Base-by-base conservation (phyloP, 257 asterid genomes). In the Prunella vulgaris region DNA sequence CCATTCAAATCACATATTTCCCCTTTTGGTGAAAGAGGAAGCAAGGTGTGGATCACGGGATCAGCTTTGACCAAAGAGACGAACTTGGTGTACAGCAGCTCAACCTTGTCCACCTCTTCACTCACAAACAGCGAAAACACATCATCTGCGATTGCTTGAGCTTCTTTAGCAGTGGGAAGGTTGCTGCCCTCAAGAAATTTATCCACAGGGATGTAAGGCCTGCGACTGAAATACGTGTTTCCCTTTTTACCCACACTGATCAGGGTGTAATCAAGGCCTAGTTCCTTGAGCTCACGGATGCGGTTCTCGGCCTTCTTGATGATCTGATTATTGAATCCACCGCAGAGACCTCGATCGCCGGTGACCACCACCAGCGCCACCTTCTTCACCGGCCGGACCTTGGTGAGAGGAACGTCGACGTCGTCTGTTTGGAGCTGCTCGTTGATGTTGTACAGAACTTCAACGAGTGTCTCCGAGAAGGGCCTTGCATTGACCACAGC, bases 331-430 rank as follows among this genome's bases (percentile, higher is more conserved):
- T 93, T 93, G 81, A 86, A 93, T 7, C 89, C 96, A 10, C 98
- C 97, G 42, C 98, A 93, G 5, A 93, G 93, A 5, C 98, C 98
- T 13, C 98, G 92, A 52, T 93, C 98, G 5, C 98, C 98, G 0
- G 98, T 93, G 12, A 92, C 91, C 6, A 93, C 98, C 2, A 93
- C 97, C 3, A 93, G 84, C 5, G 90, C 98, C 63, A 93, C 97
- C 70, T 90, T 93, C 84, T 86, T 90, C 53, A 93, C 97, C 0
- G 97, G 86, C 58, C 98, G 69, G 17, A 81, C 85, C 66, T 84
- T 85, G 44, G 97, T 93, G 20, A 93, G 82, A 3, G 96, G 96
- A 25, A 85, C 79, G 42, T 90, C 97, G n/a, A 88, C 51, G 28
- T 93, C 98, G 10, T 90, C 97, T 0, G 83, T 80, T 21, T 74